Percentiles rank a stretch among this genome's conserved stretches.
These are phyloP conservation scores for Mycena rosella DNA, from an alignment of 768 basidiomycete genomes.

Conservation along the genomic window DNA sequence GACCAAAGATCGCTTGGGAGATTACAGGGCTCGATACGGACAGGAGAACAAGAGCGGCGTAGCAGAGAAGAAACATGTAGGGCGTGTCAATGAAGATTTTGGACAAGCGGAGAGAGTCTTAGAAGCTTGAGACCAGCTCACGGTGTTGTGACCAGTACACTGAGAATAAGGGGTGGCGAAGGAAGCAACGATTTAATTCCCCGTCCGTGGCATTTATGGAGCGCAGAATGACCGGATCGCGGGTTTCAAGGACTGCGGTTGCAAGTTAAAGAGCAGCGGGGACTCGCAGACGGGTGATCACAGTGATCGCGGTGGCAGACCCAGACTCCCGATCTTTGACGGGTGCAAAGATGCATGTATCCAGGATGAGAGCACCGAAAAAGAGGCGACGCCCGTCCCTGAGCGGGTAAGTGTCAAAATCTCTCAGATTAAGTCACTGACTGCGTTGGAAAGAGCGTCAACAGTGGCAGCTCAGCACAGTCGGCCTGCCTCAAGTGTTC, in stretches of 20 bases:
- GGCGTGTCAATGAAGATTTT: neutral
- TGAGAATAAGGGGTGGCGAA: constrained; percentile 7
- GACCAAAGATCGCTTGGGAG: neutral
- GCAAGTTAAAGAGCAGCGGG: neutral
- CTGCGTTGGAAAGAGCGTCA: too few species aligned
- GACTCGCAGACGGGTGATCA: neutral
- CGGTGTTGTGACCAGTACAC: constrained; percentile 9
- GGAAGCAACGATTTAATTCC: neutral
- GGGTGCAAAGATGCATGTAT: too few species aligned
- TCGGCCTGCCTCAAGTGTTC: too few species aligned
- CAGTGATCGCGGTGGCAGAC: neutral
- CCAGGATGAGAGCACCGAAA: too few species aligned
- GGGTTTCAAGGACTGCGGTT: constrained; percentile 6
- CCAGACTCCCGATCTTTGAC: neutral
- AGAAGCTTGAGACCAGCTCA: constrained; percentile 16
- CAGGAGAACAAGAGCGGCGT: neutral
- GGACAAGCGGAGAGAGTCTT: neutral
- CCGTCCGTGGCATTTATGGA: neutral
- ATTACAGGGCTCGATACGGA: neutral
- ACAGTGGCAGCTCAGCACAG: too few species aligned
- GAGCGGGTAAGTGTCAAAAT: too few species aligned
- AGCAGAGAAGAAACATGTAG: constrained; percentile 5
- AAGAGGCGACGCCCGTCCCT: too few species aligned
- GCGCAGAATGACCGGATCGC: constrained; percentile 4
- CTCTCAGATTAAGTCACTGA: too few species aligned